phyloP scores from a whole-genome alignment of 495 filamentous ascomycete species.

The Terfezia claveryi region DNA sequence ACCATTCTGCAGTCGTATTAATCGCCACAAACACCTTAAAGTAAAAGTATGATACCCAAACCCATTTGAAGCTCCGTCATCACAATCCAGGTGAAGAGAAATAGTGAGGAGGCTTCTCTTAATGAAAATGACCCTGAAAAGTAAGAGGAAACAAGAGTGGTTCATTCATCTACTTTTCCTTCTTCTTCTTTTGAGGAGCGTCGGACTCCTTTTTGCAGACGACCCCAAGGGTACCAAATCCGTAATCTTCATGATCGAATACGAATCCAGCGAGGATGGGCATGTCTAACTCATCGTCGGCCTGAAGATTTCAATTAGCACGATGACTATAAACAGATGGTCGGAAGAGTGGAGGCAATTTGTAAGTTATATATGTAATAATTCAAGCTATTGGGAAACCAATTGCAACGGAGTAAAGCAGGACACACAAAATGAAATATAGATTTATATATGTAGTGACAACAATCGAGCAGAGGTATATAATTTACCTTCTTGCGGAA shows the following conservation, averaged over 20 bases:
- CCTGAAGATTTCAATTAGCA: conserved; percentile 26
- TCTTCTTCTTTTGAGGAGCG: conserved; percentile 2
- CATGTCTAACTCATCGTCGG: conserved; percentile 66
- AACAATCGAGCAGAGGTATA: neutral
- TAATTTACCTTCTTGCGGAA: conserved; percentile 70
- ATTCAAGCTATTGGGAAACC: no score
- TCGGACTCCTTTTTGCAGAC: neutral
- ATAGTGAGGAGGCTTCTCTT: neutral
- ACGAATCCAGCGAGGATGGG: conserved; percentile 81
- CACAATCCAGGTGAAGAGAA: neutral
- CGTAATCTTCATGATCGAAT: conserved; percentile 77
- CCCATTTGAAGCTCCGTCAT: neutral
- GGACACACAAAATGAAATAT: no score
- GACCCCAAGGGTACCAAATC: conserved; percentile 6
- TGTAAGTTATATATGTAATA: neutral
- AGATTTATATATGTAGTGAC: no score
- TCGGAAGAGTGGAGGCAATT: neutral
- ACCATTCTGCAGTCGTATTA: neutral
- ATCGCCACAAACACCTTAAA: neutral
- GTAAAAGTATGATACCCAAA: neutral
- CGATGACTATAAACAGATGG: neutral
- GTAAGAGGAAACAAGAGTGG: neutral
- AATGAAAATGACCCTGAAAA: neutral
- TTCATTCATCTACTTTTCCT: conserved; percentile 21
- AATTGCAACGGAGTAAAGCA: no score